phyloP scores from a whole-genome alignment of 768 basidiomycete genomes.

The Gymnopilus junonius region DNA sequence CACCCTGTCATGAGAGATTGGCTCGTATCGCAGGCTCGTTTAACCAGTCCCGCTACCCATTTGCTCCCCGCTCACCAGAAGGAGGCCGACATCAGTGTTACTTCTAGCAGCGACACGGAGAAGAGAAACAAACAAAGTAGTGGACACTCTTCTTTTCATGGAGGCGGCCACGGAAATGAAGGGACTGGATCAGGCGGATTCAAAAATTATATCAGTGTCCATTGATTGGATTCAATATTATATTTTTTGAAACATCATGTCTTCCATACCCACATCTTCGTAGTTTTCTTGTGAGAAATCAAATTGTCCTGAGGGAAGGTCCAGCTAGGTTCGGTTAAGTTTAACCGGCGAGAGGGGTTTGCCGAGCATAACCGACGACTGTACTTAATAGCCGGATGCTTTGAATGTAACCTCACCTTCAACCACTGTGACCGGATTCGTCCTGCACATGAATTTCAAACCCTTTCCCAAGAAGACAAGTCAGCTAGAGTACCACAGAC shows the following conservation, averaged over 20 bases:
- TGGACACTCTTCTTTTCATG: neutral
- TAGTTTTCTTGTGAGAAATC: too few species aligned
- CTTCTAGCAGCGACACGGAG: neutral
- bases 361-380: neutral
- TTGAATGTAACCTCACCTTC: conserved; percentile 11
- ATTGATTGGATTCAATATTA: neutral
- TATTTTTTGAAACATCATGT: too few species aligned
- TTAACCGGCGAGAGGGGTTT: too few species aligned
- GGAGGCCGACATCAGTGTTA: neutral
- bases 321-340: too few species aligned
- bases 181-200: neutral
- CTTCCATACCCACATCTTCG: too few species aligned
- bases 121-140: neutral
- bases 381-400: neutral
- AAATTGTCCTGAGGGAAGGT: too few species aligned
- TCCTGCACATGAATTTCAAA: conserved; percentile 13
- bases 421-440: neutral
- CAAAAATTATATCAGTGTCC: neutral
- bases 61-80: neutral
- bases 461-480: conserved; percentile 32
- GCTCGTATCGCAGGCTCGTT: conserved; percentile 23
- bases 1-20: conserved; percentile 46
- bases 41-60: neutral
- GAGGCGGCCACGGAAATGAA: neutral
- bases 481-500: conserved; percentile 54